These are phyloP conservation scores for Aspergillus arachidicola DNA, from an alignment of 2,329 filamentous ascomycete genomes.

Conservation along the genomic window DNA sequence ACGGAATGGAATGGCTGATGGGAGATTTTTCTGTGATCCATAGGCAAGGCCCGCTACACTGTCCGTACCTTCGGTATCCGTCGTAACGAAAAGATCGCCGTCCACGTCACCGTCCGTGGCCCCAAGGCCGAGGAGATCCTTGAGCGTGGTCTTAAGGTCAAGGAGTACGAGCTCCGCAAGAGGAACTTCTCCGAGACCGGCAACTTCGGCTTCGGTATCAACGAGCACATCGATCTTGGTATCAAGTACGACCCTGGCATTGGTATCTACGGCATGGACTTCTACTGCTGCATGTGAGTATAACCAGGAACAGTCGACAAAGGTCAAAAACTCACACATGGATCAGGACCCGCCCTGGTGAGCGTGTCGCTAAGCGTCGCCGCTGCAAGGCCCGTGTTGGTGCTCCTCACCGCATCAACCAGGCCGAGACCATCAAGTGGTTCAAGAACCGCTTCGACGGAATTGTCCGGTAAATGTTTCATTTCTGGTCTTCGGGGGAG, in stretches of 20 bases:
- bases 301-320: background rate
- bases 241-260: slow-evolving; percentile 99
- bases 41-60: slow-evolving; percentile 99
- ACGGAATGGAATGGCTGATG: slow-evolving; percentile 18
- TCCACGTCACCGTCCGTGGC: slow-evolving; percentile 98
- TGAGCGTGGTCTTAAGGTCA: slow-evolving; percentile 99
- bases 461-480: slow-evolving; percentile 85
- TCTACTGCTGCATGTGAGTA: slow-evolving; percentile 98
- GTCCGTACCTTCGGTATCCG: slow-evolving; percentile 99
- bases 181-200: slow-evolving; percentile 99
- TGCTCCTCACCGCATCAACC: slow-evolving; percentile 87
- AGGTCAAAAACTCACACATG: slow-evolving; percentile 30
- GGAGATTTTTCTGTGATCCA: slow-evolving; percentile 25
- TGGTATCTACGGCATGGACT: slow-evolving; percentile 99
- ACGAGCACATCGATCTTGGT: slow-evolving; percentile 99
- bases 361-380: slow-evolving; percentile 94
- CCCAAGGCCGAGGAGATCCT: slow-evolving; percentile 99
- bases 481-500: slow-evolving; percentile 25
- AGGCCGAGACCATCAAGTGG: slow-evolving; percentile 96
- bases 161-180: slow-evolving; percentile 99
- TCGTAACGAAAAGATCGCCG: slow-evolving; percentile 99
- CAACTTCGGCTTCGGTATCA: slow-evolving; percentile 99
- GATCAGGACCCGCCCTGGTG: slow-evolving; percentile 84
- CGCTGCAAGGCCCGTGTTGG: slow-evolving; percentile 86
- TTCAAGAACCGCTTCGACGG: slow-evolving; percentile 96